Evolutionary conservation across 768 basidiomycete genomes (phyloP).

Genomic region (Naganishia onofrii): DNA sequence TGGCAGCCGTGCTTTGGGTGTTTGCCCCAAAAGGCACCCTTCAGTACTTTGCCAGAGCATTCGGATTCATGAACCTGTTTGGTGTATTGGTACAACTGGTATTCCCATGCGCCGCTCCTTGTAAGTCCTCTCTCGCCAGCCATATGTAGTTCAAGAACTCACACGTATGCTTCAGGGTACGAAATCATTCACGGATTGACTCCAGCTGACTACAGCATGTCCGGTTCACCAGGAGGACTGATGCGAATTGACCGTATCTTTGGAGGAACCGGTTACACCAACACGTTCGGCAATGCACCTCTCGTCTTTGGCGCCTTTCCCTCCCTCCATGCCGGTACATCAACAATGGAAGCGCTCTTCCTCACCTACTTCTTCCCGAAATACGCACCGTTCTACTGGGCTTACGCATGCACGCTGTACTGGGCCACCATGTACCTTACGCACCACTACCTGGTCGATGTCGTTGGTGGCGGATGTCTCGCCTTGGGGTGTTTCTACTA

Average conservation of each 20-base stretch:
- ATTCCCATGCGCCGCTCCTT: constrained; percentile 86
- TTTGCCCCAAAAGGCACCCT: constrained; percentile 78
- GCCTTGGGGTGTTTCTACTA: constrained; percentile 82
- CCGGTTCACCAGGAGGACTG: constrained; percentile 88
- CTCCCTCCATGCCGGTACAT: constrained; percentile 82
- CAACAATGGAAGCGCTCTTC: constrained; percentile 89
- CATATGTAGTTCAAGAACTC: neutral
- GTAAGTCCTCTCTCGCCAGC: constrained; percentile 46
- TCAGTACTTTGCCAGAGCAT: constrained; percentile 77
- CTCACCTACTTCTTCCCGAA: constrained; percentile 90
- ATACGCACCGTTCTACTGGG: constrained; percentile 66
- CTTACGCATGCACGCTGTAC: constrained; percentile 79
- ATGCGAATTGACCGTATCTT: constrained; percentile 88
- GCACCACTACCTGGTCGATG: constrained; percentile 97
- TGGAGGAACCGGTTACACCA: constrained; percentile 70
- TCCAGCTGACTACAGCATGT: constrained; percentile 87
- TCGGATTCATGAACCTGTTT: constrained; percentile 87
- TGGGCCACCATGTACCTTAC: constrained; percentile 99
- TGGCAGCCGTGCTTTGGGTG: constrained; percentile 82
- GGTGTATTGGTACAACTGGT: constrained; percentile 85
- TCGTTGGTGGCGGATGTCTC: constrained; percentile 88
- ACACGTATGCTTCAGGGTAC: constrained; percentile 63
- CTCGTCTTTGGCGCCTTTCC: constrained; percentile 97
- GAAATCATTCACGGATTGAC: constrained; percentile 94
- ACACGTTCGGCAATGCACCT: constrained; percentile 78